Evolutionary conservation across 2,329 filamentous ascomycete species (phyloP).

Genomic region (Colletotrichum noveboracense): DNA sequence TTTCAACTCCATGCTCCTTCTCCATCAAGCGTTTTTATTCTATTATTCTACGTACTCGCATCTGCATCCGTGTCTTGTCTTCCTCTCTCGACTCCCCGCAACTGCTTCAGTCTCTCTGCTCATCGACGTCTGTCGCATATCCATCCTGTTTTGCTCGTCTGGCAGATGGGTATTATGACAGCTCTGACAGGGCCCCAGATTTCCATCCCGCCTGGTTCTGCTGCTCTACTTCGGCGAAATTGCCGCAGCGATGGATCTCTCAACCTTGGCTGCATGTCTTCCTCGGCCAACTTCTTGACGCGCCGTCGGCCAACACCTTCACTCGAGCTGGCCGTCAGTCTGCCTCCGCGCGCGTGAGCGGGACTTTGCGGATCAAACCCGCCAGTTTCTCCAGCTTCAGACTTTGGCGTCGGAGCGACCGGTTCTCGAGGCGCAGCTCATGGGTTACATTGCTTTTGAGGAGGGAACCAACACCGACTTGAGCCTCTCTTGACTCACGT

Average conservation of each 20-base stretch:
- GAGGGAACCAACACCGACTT: not conserved
- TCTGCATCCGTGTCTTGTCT: not conserved
- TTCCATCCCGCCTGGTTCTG: not conserved
- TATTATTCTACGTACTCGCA: not conserved
- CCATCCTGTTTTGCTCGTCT: not conserved
- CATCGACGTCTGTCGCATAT: not conserved
- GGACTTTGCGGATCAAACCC: not conserved
- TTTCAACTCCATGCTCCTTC: not conserved
- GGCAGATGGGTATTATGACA: not conserved
- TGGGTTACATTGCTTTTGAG: not conserved
- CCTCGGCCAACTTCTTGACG: not conserved
- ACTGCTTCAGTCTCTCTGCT: not conserved
- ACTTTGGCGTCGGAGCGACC: not conserved
- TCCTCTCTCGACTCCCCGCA: not conserved
- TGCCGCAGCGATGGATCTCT: not conserved
- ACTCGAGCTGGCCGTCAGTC: not conserved
- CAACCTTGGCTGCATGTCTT: not conserved
- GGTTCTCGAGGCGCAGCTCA: not conserved
- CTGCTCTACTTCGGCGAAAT: not conserved
- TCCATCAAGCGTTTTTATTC: not conserved
- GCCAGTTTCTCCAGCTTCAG: not conserved
- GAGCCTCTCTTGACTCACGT: conserved; percentile 16
- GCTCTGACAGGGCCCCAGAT: not conserved
- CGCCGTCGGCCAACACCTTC: not conserved
- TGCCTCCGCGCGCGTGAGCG: not conserved